Conservation (phyloP, 2,329 filamentous ascomycete genomes). For the Penicillium sp. region DNA sequence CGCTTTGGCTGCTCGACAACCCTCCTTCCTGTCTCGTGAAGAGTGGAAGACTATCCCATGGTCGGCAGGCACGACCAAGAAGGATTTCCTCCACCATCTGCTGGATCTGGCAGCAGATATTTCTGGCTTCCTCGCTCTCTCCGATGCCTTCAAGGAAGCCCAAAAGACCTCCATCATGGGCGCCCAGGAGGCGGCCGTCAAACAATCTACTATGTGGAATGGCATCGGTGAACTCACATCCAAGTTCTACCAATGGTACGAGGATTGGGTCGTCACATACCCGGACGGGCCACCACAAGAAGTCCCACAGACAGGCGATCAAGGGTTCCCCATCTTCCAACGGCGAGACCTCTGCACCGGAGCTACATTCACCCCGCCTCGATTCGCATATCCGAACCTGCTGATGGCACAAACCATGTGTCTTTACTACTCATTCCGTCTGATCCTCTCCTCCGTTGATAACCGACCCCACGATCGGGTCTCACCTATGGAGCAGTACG, state of each 20-base stretch:
- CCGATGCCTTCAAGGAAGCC: constrained; percentile 32
- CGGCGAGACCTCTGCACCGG: constrained; percentile 38
- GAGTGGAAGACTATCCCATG: constrained; percentile 45
- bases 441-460: constrained; percentile 39
- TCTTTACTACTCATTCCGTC: constrained; percentile 35
- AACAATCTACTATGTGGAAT: constrained; percentile 38
- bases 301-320: constrained; percentile 24
- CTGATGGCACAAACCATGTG: constrained; percentile 41
- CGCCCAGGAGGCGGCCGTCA: constrained; percentile 34
- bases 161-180: constrained; percentile 26
- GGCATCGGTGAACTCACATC: constrained; percentile 34
- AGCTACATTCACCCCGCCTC: constrained; percentile 30
- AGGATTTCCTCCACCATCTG: constrained; percentile 41
- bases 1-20: constrained; percentile 32
- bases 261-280: constrained; percentile 33
- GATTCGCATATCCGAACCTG: constrained; percentile 38
- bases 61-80: constrained; percentile 38
- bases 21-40: constrained; percentile 38
- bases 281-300: constrained; percentile 33
- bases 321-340: constrained; percentile 36
- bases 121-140: constrained; percentile 33
- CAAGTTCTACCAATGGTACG: constrained; percentile 35
- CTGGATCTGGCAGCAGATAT: constrained; percentile 40
- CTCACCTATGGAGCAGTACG: constrained; percentile 34
- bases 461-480: constrained; percentile 32